These are phyloP conservation scores for Urochloa ruziziensis DNA, from an alignment of 176 grass and related monocot genomes.

Conservation along the genomic window DNA sequence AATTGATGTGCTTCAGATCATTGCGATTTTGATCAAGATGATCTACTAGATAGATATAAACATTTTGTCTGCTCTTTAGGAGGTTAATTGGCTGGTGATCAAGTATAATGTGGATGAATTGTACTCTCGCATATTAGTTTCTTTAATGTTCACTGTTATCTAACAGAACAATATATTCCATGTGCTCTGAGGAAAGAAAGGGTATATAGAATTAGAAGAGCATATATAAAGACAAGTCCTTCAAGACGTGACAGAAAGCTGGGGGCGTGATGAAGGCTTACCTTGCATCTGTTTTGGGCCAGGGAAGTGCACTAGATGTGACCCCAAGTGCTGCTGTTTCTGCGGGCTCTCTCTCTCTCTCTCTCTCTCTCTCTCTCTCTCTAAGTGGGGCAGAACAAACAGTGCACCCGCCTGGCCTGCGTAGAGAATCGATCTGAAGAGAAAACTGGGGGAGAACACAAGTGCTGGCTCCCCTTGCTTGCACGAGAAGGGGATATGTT, in stretches of 20 bases:
- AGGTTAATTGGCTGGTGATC: too few species aligned
- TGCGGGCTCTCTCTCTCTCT: background rate
- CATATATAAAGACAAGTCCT: slow-evolving; percentile 32
- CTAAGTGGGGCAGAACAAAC: slow-evolving; percentile 45
- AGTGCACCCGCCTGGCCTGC: slow-evolving; percentile 23
- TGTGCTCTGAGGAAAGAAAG: slow-evolving; percentile 24
- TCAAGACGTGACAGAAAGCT: slow-evolving; percentile 65
- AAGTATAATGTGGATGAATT: background rate
- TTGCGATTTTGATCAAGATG: slow-evolving; percentile 40
- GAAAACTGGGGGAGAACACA: slow-evolving; percentile 28
- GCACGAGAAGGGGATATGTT: slow-evolving; percentile 47
- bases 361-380: slow-evolving; percentile 18
- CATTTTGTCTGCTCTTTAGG: slow-evolving; percentile 27
- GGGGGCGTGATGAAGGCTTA: slow-evolving; percentile 21
- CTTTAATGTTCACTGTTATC: slow-evolving; percentile 20
- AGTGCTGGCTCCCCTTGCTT: slow-evolving; percentile 40
- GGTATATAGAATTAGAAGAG: background rate
- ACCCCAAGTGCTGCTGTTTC: slow-evolving; percentile 23
- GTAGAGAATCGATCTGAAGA: slow-evolving; percentile 42
- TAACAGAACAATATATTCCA: slow-evolving; percentile 48
- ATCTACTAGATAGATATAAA: slow-evolving; percentile 31
- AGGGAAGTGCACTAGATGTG: slow-evolving; percentile 50
- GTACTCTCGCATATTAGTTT: background rate
- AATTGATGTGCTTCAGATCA: slow-evolving; percentile 18
- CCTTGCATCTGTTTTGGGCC: slow-evolving; percentile 33